Evolutionary conservation across 2,329 filamentous ascomycete genomes (phyloP).

Genomic region (Trichoderma citrinoviride): DNA sequence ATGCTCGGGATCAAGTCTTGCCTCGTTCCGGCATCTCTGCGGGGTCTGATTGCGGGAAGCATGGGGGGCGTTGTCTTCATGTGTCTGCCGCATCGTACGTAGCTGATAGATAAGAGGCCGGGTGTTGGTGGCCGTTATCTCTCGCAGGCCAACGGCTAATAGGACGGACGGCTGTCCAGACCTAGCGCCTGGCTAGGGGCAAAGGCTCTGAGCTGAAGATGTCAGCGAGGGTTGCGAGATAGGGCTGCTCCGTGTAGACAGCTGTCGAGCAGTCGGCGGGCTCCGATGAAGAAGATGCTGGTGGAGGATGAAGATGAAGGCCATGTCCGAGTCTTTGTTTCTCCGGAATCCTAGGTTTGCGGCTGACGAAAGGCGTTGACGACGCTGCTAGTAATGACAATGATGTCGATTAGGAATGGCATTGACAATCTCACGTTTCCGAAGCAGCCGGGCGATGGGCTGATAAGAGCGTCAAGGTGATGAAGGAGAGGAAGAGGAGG

Average conservation of each 20-base stretch:
- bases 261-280: not conserved
- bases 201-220: not conserved
- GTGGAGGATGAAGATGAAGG: not conserved
- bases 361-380: not conserved
- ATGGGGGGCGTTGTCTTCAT: not conserved
- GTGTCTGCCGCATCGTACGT: not conserved
- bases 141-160: not conserved
- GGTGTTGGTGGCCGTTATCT: not conserved
- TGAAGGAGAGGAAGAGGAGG: not conserved
- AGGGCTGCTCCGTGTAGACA: not conserved
- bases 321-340: not conserved
- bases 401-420: not conserved
- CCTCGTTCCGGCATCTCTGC: slow-evolving; percentile 3
- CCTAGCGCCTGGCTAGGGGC: not conserved
- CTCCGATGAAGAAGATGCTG: not conserved
- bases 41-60: slow-evolving; percentile 5
- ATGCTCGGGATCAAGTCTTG: not conserved
- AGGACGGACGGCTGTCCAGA: not conserved
- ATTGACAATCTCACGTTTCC: not conserved
- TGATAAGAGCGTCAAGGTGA: not conserved
- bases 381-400: not conserved
- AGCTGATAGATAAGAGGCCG: not conserved
- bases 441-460: not conserved
- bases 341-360: not conserved
- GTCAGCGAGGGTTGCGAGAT: not conserved